Evolutionary conservation across 441 rosid species (phyloP), one percentile per base, ranked within the genome.

Genomic region (Mallotus repandus): DNA sequence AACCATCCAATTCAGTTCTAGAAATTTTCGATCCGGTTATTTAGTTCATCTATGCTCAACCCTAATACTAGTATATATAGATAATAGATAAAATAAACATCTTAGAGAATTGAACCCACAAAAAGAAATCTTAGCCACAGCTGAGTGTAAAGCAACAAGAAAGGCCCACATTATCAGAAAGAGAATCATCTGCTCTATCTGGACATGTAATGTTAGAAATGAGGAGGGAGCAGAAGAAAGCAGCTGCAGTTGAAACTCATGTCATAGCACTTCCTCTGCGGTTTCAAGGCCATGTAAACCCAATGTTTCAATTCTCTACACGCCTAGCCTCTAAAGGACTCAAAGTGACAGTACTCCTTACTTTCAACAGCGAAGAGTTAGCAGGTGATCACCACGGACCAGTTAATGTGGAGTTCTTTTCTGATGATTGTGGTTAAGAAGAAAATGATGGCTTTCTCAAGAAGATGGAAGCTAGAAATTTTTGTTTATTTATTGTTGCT

Each of bases 241-340:
- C 19, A 2, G 53, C 57, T 0, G 2, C 2, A 25, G 2, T 25
- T 7, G 19, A 14, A 15, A 73, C 50, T 16, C 81, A 75, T 48
- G 61, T 78, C n/a, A 18, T 81, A n/a, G 71, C 43, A 1, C 59
- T 78, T 5, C 75, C 81, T 9, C 59, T 67, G 21, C 79, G 69
- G 2, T 35, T 13, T 43, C 82, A 79, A 63, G 76, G 82, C 66
- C 84, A 82, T 71, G 49, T 79, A 16, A 82, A 74, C 69, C 82
- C 82, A 1, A 57, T 79, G 73, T 71, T 82, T 21, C 80, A 82
- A 45, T 76, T 82, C 72, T 73, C 82, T 5, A 82, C 71, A 45
- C 74, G 80, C 53, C 16, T 74, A n/a, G 67, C 45, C 66, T 58
- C 58, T 5, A 67, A 59, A 60, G 66, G 71, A 16, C 41, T 70